Percentiles rank a stretch among this genome's conserved stretches.
Evolutionary conservation across 2,329 filamentous ascomycete species (phyloP).

Genomic region (Sporothrix pseudoabietina): DNA sequence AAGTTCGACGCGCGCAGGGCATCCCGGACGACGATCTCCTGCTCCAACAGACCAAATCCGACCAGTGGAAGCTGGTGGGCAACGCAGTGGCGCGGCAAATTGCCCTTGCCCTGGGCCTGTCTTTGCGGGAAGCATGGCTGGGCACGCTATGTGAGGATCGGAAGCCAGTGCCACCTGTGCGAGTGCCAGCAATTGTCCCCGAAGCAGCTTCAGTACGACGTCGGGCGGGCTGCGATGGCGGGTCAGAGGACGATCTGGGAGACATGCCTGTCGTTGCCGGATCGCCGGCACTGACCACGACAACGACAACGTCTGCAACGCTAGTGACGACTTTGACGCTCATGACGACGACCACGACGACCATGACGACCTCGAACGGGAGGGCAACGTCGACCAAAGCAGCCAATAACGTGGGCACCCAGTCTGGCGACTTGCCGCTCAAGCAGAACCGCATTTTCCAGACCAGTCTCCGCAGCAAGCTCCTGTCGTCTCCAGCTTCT

Average conservation of each 20-base stretch:
- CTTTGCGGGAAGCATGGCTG: conserved; percentile 61
- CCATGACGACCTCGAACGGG: not conserved
- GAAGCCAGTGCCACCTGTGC: not conserved
- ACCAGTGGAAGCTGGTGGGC: conserved; percentile 69
- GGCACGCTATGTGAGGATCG: conserved; percentile 42
- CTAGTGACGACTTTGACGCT: not conserved
- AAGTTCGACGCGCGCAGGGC: conserved; percentile 69
- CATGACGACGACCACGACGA: not conserved
- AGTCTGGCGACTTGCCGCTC: not conserved
- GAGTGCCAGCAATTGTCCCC: not conserved
- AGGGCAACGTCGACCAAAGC: conserved; percentile 5
- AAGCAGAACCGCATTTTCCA: conserved; percentile 28
- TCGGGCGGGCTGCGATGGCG: not conserved
- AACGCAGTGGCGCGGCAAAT: conserved; percentile 75
- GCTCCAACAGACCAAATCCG: conserved; percentile 52
- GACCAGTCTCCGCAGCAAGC: conserved; percentile 22
- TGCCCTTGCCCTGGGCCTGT: conserved; percentile 65
- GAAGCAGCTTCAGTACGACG: not conserved
- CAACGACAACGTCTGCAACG: not conserved
- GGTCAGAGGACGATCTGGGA: not conserved
- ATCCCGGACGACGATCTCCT: conserved; percentile 71
- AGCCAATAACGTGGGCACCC: not conserved
- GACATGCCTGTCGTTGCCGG: not conserved
- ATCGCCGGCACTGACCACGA: not conserved
- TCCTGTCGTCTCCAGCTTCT: not conserved